phyloP scores from a whole-genome alignment of 345 rosid species.

The Aethionema arabicum region DNA sequence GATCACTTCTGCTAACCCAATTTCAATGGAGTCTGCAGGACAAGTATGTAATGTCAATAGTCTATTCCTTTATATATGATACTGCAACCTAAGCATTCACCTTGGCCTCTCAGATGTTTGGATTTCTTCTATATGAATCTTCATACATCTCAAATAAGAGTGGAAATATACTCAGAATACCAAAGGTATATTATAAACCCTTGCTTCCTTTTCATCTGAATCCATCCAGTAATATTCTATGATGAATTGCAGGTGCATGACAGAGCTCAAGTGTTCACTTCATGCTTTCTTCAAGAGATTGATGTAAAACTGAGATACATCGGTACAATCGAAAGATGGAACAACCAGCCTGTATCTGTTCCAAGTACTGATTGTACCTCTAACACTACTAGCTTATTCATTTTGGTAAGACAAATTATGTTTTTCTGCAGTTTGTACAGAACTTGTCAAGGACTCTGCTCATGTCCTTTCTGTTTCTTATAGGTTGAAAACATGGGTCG shows the following conservation, averaged over 20 bases:
- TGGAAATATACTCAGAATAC: conserved; percentile 53
- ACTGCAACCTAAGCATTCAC: conserved; percentile 13
- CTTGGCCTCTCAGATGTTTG: conserved; percentile 63
- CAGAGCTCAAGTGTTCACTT: conserved; percentile 78
- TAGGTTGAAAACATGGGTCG: conserved; percentile 98
- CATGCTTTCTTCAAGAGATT: conserved; percentile 48
- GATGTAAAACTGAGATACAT: conserved; percentile 44
- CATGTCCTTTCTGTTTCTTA: conserved; percentile 16
- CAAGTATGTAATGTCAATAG: conserved; percentile 50
- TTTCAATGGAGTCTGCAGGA: conserved; percentile 78
- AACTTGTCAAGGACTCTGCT: not conserved
- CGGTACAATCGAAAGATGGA: conserved; percentile 76
- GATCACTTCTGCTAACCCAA: conserved; percentile 53
- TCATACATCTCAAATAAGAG: conserved; percentile 45
- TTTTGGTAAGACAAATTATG: conserved; percentile 54
- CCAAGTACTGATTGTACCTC: conserved; percentile 56
- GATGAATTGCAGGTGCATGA: conserved; percentile 70
- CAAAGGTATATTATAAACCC: conserved; percentile 50
- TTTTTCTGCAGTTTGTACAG: not conserved
- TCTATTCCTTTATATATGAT: not conserved
- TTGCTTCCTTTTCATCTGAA: conserved; percentile 18
- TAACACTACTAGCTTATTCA: conserved; percentile 54
- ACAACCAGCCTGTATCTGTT: conserved; percentile 55
- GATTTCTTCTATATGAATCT: conserved; percentile 70
- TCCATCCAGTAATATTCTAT: conserved; percentile 6